These are phyloP conservation scores for Candolleomyces eurysporus DNA, from an alignment of 768 basidiomycete genomes.

Conservation along the genomic window DNA sequence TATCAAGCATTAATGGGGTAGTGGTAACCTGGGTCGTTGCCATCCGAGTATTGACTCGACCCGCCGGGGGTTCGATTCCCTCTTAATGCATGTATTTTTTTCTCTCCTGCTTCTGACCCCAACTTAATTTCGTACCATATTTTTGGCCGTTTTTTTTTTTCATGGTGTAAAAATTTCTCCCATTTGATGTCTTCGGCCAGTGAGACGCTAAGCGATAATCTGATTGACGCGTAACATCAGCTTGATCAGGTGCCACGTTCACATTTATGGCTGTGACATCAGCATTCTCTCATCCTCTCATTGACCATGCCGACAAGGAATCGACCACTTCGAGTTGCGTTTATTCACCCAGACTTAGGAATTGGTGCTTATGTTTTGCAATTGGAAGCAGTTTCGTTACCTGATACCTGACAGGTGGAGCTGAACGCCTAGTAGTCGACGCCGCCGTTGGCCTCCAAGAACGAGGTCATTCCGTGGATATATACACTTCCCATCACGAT, in stretches of 20 bases:
- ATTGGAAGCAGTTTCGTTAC: constrained; percentile 6
- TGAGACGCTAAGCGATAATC: no score
- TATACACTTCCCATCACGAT: constrained; percentile 95
- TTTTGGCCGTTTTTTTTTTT: no score
- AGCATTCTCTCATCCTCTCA: background rate
- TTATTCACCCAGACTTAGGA: constrained; percentile 93
- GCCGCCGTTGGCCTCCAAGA: constrained; percentile 87
- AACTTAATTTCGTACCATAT: no score
- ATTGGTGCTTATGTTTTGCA: constrained; percentile 57
- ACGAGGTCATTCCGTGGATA: constrained; percentile 79
- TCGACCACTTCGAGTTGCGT: constrained; percentile 53
- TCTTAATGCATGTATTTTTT: constrained; percentile 57
- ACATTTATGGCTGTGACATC: background rate
- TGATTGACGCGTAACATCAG: no score
- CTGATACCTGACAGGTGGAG: constrained; percentile 64
- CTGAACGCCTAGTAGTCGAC: constrained; percentile 93
- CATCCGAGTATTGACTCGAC: constrained; percentile 41
- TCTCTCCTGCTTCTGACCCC: no score
- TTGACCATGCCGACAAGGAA: constrained; percentile 5
- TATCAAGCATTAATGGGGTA: constrained; percentile 7
- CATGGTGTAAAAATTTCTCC: no score
- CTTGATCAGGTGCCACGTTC: no score
- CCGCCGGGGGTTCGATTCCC: constrained; percentile 88
- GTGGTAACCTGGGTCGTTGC: constrained; percentile 10
- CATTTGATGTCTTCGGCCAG: no score